Evolutionary conservation across 345 rosid genomes (phyloP).

Genomic region (Boechera retrofracta): DNA sequence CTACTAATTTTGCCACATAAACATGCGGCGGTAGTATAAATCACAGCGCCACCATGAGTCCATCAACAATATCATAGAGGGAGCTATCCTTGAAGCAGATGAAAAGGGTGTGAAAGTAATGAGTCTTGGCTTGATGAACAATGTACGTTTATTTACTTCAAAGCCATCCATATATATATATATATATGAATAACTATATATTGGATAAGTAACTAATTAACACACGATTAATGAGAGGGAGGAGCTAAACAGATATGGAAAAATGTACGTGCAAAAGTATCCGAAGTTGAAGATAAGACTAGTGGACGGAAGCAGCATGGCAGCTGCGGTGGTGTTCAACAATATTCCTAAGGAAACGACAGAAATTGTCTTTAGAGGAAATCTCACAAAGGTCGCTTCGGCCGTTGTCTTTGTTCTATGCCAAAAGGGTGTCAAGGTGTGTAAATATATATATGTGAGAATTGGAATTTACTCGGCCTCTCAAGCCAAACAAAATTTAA

Average conservation of each 20-base stretch:
- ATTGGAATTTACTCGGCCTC: background rate
- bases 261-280: slow-evolving; percentile 49
- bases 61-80: slow-evolving; percentile 58
- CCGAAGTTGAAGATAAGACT: slow-evolving; percentile 50
- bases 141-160: slow-evolving; percentile 43
- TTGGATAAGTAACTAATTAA: slow-evolving; percentile 4
- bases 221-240: slow-evolving; percentile 13
- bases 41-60: slow-evolving; percentile 47
- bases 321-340: slow-evolving; percentile 51
- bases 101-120: slow-evolving; percentile 59
- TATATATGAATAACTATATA: background rate
- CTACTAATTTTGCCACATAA: background rate
- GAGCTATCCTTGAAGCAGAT: slow-evolving; percentile 59
- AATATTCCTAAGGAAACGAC: slow-evolving; percentile 49
- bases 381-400: slow-evolving; percentile 48
- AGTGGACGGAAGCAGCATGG: slow-evolving; percentile 64
- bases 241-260: slow-evolving; percentile 53
- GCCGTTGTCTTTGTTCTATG: slow-evolving; percentile 47
- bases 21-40: slow-evolving; percentile 47
- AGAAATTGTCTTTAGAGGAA: slow-evolving; percentile 49
- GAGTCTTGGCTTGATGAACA: slow-evolving; percentile 66
- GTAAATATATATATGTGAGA: background rate
- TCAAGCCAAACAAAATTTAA: background rate
- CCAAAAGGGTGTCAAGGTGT: slow-evolving; percentile 49
- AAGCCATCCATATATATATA: background rate